phyloP scores from a whole-genome alignment of 768 basidiomycete species.

The Mrakia gelida region DNA sequence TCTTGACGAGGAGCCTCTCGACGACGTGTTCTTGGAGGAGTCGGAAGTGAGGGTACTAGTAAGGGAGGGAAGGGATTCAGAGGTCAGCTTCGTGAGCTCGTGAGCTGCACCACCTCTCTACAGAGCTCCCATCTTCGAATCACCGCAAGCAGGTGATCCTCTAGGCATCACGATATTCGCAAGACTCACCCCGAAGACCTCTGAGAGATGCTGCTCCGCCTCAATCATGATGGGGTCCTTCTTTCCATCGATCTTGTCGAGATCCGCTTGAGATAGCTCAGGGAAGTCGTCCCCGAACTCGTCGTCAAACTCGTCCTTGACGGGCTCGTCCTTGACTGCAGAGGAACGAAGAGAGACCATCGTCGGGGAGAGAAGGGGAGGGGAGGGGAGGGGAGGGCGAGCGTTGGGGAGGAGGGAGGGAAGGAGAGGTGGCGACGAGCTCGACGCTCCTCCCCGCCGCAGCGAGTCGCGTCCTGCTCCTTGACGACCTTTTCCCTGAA shows the following conservation, averaged over 20 bases:
- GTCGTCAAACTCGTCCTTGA: conserved; percentile 7
- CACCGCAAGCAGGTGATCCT: background rate
- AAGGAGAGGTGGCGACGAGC: no score
- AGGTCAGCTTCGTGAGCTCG: background rate
- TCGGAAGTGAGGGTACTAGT: conserved; percentile 7
- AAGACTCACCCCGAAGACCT: conserved; percentile 4
- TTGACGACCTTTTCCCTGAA: no score
- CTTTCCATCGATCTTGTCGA: background rate
- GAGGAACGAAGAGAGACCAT: background rate
- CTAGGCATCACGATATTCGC: background rate
- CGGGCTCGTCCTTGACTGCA: background rate
- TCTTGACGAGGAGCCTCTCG: conserved; percentile 46
- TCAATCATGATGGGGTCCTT: background rate
- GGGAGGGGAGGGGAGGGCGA: background rate
- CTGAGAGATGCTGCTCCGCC: background rate
- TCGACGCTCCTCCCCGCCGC: no score
- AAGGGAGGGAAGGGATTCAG: background rate
- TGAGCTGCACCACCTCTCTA: background rate
- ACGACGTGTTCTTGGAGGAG: conserved; percentile 42
- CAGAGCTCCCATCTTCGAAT: no score
- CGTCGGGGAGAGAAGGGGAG: background rate
- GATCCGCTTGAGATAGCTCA: background rate
- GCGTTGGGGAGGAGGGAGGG: background rate
- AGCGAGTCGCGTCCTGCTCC: no score
- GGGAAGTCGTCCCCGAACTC: conserved; percentile 7